These are phyloP conservation scores for Osmanthus fragrans DNA, from an alignment of 257 asterid species.

Conservation along the genomic window DNA sequence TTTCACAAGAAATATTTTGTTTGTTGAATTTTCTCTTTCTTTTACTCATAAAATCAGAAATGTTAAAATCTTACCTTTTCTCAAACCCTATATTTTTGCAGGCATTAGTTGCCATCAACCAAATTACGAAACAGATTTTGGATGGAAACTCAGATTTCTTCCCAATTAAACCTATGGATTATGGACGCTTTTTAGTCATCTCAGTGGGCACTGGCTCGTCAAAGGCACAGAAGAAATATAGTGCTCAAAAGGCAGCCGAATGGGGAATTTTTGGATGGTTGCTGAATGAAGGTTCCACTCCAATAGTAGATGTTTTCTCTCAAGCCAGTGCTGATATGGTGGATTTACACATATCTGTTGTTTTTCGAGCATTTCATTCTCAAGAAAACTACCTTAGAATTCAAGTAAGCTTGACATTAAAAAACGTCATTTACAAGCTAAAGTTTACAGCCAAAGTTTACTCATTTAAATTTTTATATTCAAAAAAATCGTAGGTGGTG, in stretches of 20 bases:
- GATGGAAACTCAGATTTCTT: conserved; percentile 27
- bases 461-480: background rate
- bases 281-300: conserved; percentile 30
- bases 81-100: conserved; percentile 17
- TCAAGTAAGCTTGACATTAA: conserved; percentile 31
- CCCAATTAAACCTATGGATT: conserved; percentile 31
- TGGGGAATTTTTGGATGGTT: conserved; percentile 50
- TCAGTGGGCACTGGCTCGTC: conserved; percentile 50
- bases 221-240: conserved; percentile 33
- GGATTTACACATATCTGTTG: conserved; percentile 41
- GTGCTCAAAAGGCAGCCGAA: conserved; percentile 31
- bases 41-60: too few relatives aligned
- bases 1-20: too few relatives aligned
- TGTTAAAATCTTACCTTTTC: background rate
- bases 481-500: too few relatives aligned
- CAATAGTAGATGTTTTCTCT: conserved; percentile 35
- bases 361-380: conserved; percentile 37
- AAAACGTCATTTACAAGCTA: background rate
- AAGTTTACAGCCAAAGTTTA: too few relatives aligned
- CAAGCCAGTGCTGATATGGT: conserved; percentile 55
- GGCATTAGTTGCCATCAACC: conserved; percentile 46
- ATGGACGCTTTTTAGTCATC: conserved; percentile 37
- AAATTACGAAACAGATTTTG: conserved; percentile 40
- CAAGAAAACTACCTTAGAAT: conserved; percentile 48
- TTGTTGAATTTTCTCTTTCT: too few relatives aligned